These are phyloP conservation scores for Atkinsonella texensis DNA, from an alignment of 2,329 filamentous ascomycete species.

Conservation along the genomic window DNA sequence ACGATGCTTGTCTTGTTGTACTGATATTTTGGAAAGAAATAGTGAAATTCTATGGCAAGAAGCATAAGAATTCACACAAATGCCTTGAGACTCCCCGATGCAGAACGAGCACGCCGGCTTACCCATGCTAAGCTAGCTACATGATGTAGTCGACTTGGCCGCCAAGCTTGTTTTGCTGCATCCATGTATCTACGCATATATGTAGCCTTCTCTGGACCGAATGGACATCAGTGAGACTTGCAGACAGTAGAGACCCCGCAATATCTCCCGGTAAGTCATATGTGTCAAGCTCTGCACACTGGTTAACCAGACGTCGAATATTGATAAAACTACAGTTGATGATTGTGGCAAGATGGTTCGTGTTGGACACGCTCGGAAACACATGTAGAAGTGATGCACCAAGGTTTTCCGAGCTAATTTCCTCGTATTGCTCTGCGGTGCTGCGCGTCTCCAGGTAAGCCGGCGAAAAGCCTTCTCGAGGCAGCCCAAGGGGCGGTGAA, in stretches of 20 bases:
- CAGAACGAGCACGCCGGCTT: background rate
- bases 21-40: too few species aligned
- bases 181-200: conserved; percentile 1
- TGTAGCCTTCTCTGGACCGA: conserved; percentile 2
- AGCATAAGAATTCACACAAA: too few species aligned
- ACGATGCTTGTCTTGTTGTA: too few species aligned
- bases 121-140: background rate
- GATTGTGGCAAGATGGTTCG: background rate
- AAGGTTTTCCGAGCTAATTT: background rate
- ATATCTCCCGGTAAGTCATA: conserved; percentile 1
- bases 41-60: too few species aligned
- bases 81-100: too few species aligned
- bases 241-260: background rate
- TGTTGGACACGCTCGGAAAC: background rate
- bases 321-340: background rate
- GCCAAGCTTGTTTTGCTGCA: background rate
- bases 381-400: background rate
- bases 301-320: background rate
- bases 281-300: background rate
- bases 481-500: background rate
- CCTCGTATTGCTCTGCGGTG: background rate
- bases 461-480: background rate
- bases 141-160: conserved; percentile 4
- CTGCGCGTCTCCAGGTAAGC: background rate
- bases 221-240: background rate